These are phyloP conservation scores for Pterocarpus macrocarpus DNA, from an alignment of 306 rosid species.

Conservation along the genomic window DNA sequence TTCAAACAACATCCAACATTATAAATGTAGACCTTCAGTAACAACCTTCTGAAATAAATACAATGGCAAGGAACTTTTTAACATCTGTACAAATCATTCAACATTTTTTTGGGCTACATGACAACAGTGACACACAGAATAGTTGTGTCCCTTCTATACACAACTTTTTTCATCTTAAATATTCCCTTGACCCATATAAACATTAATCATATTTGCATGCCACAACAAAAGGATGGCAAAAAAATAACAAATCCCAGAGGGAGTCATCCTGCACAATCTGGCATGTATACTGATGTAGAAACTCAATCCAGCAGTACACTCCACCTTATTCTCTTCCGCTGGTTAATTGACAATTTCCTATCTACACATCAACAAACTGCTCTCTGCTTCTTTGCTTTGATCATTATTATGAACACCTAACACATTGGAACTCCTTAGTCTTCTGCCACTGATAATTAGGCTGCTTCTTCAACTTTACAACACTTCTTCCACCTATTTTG, in stretches of 20 bases:
- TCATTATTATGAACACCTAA: slow-evolving; percentile 51
- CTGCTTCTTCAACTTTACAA: slow-evolving; percentile 40
- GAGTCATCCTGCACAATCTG: slow-evolving; percentile 65
- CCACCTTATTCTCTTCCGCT: slow-evolving; percentile 67
- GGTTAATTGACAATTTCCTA: slow-evolving; percentile 63
- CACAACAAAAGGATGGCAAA: slow-evolving; percentile 38
- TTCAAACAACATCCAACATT: slow-evolving; percentile 16
- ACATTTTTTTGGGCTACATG: slow-evolving; percentile 23
- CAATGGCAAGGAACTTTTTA: slow-evolving; percentile 23
- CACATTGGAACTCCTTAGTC: slow-evolving; percentile 37
- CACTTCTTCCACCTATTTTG: slow-evolving; percentile 26
- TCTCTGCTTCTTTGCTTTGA: slow-evolving; percentile 52
- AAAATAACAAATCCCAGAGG: slow-evolving; percentile 53
- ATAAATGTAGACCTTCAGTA: background rate
- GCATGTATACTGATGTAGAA: slow-evolving; percentile 61
- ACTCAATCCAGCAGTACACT: slow-evolving; percentile 62
- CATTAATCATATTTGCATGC: slow-evolving; percentile 54
- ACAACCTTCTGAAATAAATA: slow-evolving; percentile 12
- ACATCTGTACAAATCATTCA: slow-evolving; percentile 52
- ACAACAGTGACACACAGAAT: slow-evolving; percentile 41
- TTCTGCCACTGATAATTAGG: slow-evolving; percentile 39
- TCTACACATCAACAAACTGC: slow-evolving; percentile 64
- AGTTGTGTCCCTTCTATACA: slow-evolving; percentile 56
- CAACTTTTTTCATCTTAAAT: slow-evolving; percentile 39
- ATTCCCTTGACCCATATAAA: slow-evolving; percentile 48